phyloP scores from a whole-genome alignment of 2,329 filamentous ascomycete genomes.

The Chalaropsis thielavioides region DNA sequence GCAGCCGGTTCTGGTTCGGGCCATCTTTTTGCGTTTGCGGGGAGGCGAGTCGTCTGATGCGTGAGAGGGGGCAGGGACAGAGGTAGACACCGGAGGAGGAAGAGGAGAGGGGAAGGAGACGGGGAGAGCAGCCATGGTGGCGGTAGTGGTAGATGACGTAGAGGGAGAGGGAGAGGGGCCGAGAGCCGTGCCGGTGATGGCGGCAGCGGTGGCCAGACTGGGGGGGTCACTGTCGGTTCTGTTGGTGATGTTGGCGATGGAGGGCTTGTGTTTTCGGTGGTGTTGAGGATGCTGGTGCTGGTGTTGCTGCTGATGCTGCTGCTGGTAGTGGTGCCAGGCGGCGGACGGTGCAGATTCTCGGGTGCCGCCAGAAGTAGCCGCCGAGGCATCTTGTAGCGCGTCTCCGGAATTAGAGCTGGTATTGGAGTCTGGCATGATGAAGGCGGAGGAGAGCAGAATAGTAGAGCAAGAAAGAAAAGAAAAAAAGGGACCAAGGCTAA shows the following conservation, averaged over 20 bases:
- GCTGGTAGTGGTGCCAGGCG: conserved; percentile 1
- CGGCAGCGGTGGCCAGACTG: background rate
- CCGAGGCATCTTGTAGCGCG: background rate
- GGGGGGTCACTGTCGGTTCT: background rate
- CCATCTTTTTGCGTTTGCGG: conserved; percentile 22
- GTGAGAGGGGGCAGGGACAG: background rate
- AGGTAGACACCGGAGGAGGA: background rate
- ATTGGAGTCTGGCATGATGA: background rate
- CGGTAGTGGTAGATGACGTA: background rate
- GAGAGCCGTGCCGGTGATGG: background rate
- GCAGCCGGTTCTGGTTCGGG: conserved; percentile 26
- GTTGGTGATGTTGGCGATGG: conserved; percentile 3
- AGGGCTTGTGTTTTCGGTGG: conserved; percentile 1
- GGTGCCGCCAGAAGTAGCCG: background rate
- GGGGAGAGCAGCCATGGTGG: background rate
- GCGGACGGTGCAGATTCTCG: background rate
- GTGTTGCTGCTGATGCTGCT: background rate
- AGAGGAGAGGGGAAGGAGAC: background rate
- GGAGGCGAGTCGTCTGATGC: conserved; percentile 12
- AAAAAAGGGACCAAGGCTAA: background rate
- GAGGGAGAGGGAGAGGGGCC: background rate
- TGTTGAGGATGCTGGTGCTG: background rate
- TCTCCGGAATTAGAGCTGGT: background rate
- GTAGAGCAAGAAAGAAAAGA: background rate
- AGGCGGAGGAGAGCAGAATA: background rate